Evolutionary conservation across 176 grass and related monocot genomes (phyloP).

Genomic region (Echinochloa phyllopogon): DNA sequence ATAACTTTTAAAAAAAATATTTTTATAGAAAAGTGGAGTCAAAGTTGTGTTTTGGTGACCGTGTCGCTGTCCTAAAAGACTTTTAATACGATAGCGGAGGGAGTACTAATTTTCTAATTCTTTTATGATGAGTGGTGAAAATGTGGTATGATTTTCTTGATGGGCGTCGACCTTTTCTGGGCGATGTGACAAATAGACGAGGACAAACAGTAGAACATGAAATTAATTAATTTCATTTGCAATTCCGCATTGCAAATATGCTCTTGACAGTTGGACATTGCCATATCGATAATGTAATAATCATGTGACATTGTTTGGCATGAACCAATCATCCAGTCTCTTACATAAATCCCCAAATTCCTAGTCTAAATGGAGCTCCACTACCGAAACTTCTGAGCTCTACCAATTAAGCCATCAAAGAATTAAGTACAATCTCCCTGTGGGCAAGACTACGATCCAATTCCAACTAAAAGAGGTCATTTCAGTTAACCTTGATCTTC

Average conservation of each 20-base stretch:
- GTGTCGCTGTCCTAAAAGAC: no score
- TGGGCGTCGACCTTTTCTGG: background rate
- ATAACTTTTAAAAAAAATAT: no score
- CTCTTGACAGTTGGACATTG: no score
- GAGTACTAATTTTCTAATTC: no score
- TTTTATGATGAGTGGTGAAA: background rate
- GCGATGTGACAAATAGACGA: background rate
- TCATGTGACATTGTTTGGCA: background rate
- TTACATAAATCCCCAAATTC: background rate
- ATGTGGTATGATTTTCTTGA: background rate
- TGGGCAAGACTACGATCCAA: background rate
- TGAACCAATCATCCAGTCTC: background rate
- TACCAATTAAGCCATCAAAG: slow-evolving; percentile 1
- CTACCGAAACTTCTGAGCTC: background rate
- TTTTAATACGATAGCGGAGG: no score
- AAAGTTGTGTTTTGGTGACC: no score
- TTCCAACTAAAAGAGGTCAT: background rate
- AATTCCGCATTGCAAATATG: background rate
- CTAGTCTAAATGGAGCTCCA: background rate
- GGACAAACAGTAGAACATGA: background rate
- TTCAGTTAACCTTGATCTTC: slow-evolving; percentile 4
- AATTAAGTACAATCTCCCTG: background rate
- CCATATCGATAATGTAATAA: background rate
- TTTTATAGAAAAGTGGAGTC: no score
- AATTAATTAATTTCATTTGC: background rate